phyloP scores from a whole-genome alignment of 2,329 filamentous ascomycete species.

The Emericellopsis atlantica region DNA sequence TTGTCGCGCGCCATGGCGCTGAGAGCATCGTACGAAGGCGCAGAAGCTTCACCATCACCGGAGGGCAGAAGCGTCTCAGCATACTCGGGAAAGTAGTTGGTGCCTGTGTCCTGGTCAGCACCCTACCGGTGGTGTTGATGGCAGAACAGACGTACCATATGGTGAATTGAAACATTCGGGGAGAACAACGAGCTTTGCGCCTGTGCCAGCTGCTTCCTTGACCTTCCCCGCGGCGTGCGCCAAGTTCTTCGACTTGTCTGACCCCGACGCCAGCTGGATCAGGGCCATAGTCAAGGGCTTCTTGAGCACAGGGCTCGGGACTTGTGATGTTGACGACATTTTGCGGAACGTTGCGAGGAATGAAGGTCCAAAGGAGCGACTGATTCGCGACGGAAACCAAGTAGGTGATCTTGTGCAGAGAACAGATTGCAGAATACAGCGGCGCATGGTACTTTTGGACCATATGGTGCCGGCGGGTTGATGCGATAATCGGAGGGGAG shows the following conservation, averaged over 20 bases:
- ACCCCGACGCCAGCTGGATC: constrained; percentile 67
- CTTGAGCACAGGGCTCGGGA: constrained; percentile 43
- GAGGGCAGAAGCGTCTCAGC: constrained; percentile 76
- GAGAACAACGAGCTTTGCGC: constrained; percentile 79
- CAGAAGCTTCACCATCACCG: constrained; percentile 55
- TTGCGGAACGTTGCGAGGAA: constrained; percentile 13
- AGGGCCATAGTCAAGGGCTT: constrained; percentile 69
- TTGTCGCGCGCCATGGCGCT: constrained; percentile 68
- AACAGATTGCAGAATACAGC: neutral
- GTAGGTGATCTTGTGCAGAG: no score
- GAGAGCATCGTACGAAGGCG: constrained; percentile 78
- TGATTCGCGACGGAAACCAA: no score
- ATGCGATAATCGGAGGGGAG: no score
- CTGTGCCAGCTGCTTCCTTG: constrained; percentile 60
- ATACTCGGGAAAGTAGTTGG: constrained; percentile 75
- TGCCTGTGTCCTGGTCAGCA: neutral
- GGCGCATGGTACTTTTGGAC: constrained; percentile 1
- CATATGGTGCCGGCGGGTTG: neutral
- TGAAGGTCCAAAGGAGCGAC: neutral
- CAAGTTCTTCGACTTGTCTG: constrained; percentile 81
- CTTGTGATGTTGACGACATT: constrained; percentile 16
- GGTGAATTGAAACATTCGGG: constrained; percentile 99
- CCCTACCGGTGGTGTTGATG: no score
- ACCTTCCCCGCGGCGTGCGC: constrained; percentile 69
- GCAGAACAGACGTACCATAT: constrained; percentile 52